Base-by-base conservation (phyloP, 768 basidiomycete genomes). In the Paxillus rubicundulus region DNA sequence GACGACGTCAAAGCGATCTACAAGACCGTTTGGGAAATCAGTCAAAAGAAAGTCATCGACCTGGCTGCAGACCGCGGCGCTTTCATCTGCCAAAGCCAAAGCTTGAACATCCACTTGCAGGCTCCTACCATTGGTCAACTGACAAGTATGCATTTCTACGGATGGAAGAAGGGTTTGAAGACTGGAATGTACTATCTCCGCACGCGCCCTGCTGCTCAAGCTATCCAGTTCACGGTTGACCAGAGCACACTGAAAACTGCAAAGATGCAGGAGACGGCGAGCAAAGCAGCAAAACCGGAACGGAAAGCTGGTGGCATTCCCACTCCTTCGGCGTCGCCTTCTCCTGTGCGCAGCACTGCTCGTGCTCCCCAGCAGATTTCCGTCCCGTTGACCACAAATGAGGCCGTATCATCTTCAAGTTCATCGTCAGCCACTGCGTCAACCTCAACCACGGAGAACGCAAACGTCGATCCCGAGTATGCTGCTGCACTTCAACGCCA, bases 11-110 rank as follows among this genome's bases (percentile, higher is more conserved):
- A 97, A 74, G 89, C 91, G 0, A 94, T 99, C 75, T 99, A 99
- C 84, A 98, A 98, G 78, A 99, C 96, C n/a, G 96, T 98, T 45
- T 99, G 96, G 96, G 96, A 99, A 76, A 95, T 99, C 71, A 87
- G 84, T 41, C 96, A 98, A 77, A 98, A 98, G 89, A 94, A 92
- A 68, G 85, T 99, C 58, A 86, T 99, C 53, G 97, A 99, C 74
- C 80, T 99, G 61, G 89, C 97, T 47, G 97, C 97, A n/a, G 97
- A 99, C 69, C 93, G 97, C 55, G 96, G 95, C 36, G 93, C 97
- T 1, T 99, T 86, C 77, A 97, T 98, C 72, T 96, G 93, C 74
- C 96, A 99, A 72, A 87, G 85, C 59, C 96, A 98, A 74, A 89
- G 86, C 55, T 75, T 99, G 68, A 98, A 98, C 70, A 82, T 99